phyloP scores from a whole-genome alignment of 768 basidiomycete species.

The Pleurotus giganteus region DNA sequence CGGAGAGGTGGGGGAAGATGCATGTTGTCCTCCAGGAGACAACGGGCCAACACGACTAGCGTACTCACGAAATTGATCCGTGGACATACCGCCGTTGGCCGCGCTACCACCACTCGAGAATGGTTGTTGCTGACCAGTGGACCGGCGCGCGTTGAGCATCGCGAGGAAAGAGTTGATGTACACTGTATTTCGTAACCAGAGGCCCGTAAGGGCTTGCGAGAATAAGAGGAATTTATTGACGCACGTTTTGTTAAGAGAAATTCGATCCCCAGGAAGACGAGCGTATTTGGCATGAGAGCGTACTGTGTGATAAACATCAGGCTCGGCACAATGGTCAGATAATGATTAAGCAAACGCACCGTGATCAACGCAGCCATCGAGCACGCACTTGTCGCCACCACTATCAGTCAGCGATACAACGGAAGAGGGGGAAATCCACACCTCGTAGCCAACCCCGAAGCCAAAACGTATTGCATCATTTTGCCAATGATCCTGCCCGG shows the following conservation, averaged over 20 bases:
- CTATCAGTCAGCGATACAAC: background rate
- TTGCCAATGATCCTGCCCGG: conserved; percentile 1
- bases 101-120: too few species aligned
- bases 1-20: too few species aligned
- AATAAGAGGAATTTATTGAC: background rate
- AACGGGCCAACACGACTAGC: background rate
- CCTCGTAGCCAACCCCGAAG: conserved; percentile 16
- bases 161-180: conserved; percentile 8
- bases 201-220: too few species aligned
- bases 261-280: conserved; percentile 18
- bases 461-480: conserved; percentile 14
- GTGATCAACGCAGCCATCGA: conserved; percentile 12
- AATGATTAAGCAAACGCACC: background rate
- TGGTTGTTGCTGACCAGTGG: too few species aligned
- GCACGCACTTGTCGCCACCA: conserved; percentile 10
- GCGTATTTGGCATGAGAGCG: conserved; percentile 14
- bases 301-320: conserved; percentile 9
- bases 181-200: background rate
- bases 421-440: background rate
- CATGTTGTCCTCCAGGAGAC: too few species aligned
- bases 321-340: background rate
- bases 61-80: background rate
- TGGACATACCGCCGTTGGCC: background rate
- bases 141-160: conserved; percentile 1
- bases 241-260: conserved; percentile 20